Conservation (phyloP, 2,329 filamentous ascomycete genomes). For the Talaromyces sp. region DNA sequence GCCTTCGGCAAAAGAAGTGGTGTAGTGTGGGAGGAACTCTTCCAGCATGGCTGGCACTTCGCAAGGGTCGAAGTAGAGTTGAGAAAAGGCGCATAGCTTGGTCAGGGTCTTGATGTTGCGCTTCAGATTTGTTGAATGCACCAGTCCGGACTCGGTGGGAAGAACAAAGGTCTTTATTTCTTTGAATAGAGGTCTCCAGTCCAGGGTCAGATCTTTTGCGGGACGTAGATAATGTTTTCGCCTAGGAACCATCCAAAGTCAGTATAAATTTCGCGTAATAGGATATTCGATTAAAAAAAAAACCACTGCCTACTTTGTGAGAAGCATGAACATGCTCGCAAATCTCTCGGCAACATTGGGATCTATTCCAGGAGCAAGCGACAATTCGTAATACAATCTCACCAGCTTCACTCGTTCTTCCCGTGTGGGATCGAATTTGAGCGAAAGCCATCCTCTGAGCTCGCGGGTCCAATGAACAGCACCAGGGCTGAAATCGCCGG, state of each 20-base stretch:
- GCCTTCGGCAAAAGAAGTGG: constrained; percentile 84
- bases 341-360: constrained; percentile 79
- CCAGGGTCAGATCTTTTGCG: constrained; percentile 80
- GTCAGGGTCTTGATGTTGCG: constrained; percentile 69
- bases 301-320: constrained; percentile 67
- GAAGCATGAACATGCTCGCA: constrained; percentile 88
- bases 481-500: constrained; percentile 90
- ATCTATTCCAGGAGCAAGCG: constrained; percentile 85
- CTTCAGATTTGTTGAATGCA: constrained; percentile 59
- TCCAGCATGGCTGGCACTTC: constrained; percentile 79
- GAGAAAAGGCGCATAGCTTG: constrained; percentile 84
- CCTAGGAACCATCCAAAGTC: constrained; percentile 42
- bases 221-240: constrained; percentile 94
- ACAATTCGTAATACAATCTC: constrained; percentile 89
- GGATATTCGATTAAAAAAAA: background rate
- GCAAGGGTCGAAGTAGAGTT: constrained; percentile 86
- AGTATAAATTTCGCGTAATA: background rate
- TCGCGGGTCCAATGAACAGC: constrained; percentile 97
- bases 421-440: constrained; percentile 95
- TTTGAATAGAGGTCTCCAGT: constrained; percentile 90
- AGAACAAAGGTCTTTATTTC: constrained; percentile 88
- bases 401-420: constrained; percentile 78
- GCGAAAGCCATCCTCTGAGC: constrained; percentile 86
- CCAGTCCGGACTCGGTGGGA: constrained; percentile 69
- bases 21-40: constrained; percentile 81